Conservation (phyloP, 345 rosid genomes). For the Heritiera fomes region DNA sequence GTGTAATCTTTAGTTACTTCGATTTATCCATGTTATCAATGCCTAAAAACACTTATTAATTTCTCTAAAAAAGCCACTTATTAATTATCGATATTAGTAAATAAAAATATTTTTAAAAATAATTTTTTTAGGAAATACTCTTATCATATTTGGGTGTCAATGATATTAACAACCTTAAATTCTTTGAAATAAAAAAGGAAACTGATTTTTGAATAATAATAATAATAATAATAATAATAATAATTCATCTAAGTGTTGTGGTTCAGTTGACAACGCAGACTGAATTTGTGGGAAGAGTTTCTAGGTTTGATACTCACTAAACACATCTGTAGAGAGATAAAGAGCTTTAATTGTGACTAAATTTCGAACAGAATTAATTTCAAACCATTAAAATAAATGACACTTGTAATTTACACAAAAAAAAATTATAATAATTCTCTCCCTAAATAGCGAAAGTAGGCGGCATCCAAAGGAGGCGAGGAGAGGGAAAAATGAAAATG, state of each 20-base stretch:
- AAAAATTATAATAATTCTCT: background rate
- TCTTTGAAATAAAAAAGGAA: background rate
- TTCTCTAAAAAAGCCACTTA: too few species aligned
- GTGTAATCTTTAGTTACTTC: background rate
- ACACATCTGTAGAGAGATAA: too few species aligned
- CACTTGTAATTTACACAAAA: too few species aligned
- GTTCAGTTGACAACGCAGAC: too few species aligned
- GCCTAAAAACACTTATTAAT: background rate
- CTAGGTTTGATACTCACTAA: too few species aligned
- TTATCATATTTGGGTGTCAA: background rate
- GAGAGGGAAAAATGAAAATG: background rate
- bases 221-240: background rate
- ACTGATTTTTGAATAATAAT: background rate
- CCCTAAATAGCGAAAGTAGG: constrained; percentile 21
- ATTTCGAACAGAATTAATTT: too few species aligned
- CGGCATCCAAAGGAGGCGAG: background rate
- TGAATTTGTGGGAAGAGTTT: too few species aligned
- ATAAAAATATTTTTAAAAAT: background rate
- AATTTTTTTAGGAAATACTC: background rate
- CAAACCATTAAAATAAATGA: too few species aligned
- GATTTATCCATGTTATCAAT: background rate
- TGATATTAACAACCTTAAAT: background rate
- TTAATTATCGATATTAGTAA: background rate
- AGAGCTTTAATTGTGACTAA: too few species aligned
- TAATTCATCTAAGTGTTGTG: too few species aligned